Percentiles rank a stretch among this genome's conserved stretches.
phyloP scores from a whole-genome alignment of 2,329 filamentous ascomycete species.

The Microthyrium microscopicum region DNA sequence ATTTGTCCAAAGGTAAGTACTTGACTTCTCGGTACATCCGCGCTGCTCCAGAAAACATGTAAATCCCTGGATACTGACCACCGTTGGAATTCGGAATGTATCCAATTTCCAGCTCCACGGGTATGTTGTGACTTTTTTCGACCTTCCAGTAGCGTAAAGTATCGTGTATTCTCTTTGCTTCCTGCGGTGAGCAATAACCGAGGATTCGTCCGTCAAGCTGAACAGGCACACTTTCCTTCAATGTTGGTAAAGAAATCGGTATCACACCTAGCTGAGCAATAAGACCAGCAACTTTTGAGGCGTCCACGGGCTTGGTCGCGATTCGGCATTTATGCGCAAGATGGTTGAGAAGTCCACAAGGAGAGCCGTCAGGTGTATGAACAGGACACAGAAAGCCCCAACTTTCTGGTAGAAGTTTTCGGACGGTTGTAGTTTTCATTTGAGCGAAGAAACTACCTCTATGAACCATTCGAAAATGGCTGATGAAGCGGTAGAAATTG shows the following conservation, averaged over 20 bases:
- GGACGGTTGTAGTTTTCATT: slow-evolving; percentile 88
- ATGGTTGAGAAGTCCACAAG: slow-evolving; percentile 89
- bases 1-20: slow-evolving; percentile 70
- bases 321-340: slow-evolving; percentile 89
- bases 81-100: slow-evolving; percentile 75
- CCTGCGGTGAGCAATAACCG: slow-evolving; percentile 75
- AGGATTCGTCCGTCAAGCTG: slow-evolving; percentile 82
- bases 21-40: slow-evolving; percentile 85
- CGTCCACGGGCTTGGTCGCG: slow-evolving; percentile 58
- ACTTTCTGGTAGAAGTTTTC: slow-evolving; percentile 87
- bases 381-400: slow-evolving; percentile 98
- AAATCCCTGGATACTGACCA: slow-evolving; percentile 92
- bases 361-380: slow-evolving; percentile 89
- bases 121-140: slow-evolving; percentile 63
- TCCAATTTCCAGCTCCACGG: slow-evolving; percentile 75
- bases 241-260: slow-evolving; percentile 56
- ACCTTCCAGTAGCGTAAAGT: slow-evolving; percentile 93
- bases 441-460: slow-evolving; percentile 98
- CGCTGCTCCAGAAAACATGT: slow-evolving; percentile 74
- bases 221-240: slow-evolving; percentile 71
- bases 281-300: slow-evolving; percentile 55
- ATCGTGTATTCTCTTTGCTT: slow-evolving; percentile 67
- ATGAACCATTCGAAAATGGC: slow-evolving; percentile 98
- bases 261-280: slow-evolving; percentile 67
- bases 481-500: slow-evolving; percentile 96